These are phyloP conservation scores for Puccinellia tenuiflora DNA, from an alignment of 176 grass and related monocot genomes.

Conservation along the genomic window DNA sequence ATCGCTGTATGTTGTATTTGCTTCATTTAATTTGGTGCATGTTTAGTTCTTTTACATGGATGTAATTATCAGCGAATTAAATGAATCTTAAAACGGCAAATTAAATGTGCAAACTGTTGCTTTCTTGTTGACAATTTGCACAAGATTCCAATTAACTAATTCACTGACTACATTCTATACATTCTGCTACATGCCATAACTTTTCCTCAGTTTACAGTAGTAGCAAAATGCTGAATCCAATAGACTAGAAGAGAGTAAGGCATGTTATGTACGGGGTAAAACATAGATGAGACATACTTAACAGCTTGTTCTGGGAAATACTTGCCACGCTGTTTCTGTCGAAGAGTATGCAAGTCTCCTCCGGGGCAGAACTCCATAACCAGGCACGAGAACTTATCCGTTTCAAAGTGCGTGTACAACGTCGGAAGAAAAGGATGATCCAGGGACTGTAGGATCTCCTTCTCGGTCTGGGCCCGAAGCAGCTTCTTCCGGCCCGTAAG, in stretches of 20 bases:
- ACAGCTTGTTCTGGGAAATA: conserved; percentile 81
- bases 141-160: not conserved
- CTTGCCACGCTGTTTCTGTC: conserved; percentile 72
- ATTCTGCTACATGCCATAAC: not conserved
- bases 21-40: not conserved
- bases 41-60: not conserved
- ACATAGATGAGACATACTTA: conserved; percentile 52
- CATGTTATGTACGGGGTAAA: not conserved
- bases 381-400: conserved; percentile 82
- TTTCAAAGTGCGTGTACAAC: conserved; percentile 80
- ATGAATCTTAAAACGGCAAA: not conserved
- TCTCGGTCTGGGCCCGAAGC: conserved; percentile 76
- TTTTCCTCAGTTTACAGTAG: not conserved
- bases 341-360: conserved; percentile 67
- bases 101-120: not conserved
- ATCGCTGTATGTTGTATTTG: not conserved
- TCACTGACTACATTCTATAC: not conserved
- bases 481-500: conserved; percentile 72
- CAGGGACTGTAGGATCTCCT: conserved; percentile 65
- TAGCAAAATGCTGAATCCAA: not conserved
- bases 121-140: not conserved
- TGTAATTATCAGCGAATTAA: not conserved
- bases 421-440: conserved; percentile 84
- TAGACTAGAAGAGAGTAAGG: not conserved
- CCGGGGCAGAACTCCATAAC: conserved; percentile 85